Base-by-base conservation (phyloP, 345 rosid species). In the Lepidium sativum region DNA sequence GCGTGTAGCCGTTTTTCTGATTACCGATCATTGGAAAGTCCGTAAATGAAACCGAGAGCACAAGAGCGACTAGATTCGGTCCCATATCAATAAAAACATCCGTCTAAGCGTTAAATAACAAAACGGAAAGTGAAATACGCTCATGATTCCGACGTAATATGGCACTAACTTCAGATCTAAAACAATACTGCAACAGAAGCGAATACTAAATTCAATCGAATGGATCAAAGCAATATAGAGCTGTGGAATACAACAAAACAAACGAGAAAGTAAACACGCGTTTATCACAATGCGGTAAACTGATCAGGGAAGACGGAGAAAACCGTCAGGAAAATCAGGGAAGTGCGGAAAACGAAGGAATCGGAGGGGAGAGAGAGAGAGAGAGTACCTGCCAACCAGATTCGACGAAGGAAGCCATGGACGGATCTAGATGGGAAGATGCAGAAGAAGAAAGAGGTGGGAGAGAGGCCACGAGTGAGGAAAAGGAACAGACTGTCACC, bases 311-410 rank as follows among this genome's bases (percentile, higher is more conserved):
- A 23, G 56, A 54, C 64, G 49, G 38, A 48, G 32, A 35, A 23
- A 2, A 2, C 25, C 25, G 25, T 4, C 4, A 2, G 25, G 25
- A 2, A 42, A 43, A 21, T 6, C 34, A 3, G 7, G 1, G 35
- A 49, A 4, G 7, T 20, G 34, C 54, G 42, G 48, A 8, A 52
- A 14, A 34, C 39, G 4, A 40, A 0, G 62, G 12, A 60, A 39
- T 9, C 34, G 13, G 29, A 33, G 29, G 18, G 37, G 9, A 53
- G 32, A 4, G 25, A 11, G 8, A 48, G 7, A 60, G 35, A 75
- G 20, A 41, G 47, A 34, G 54, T 88, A 92, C 98, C 96, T 66
- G 90, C 98, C 98, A 92, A 58, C 82, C 80, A 51, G 92, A 82
- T 71, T 92, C 89, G 65, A 89, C 50, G 74, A 82, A 20, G 71